phyloP scores from a whole-genome alignment of 495 filamentous ascomycete species.

The Aspergillus sparsus region DNA sequence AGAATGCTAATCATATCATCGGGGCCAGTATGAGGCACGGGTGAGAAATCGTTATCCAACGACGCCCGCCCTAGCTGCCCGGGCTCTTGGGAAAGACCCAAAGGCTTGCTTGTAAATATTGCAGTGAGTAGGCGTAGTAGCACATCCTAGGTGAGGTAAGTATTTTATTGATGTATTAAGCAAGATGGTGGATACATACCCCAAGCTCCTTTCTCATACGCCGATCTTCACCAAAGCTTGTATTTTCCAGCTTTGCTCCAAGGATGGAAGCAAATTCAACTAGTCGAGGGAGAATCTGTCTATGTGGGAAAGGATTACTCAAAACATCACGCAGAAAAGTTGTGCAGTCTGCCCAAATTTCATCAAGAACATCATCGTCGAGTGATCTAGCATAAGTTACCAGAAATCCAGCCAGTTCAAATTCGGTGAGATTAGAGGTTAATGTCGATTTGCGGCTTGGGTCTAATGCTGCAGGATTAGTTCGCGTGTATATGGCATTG shows the following conservation, averaged over 20 bases:
- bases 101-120: slow-evolving; percentile 83
- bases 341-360: slow-evolving; percentile 96
- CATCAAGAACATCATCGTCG: slow-evolving; percentile 98
- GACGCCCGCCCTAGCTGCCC: slow-evolving; percentile 42
- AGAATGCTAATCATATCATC: slow-evolving; percentile 84
- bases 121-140: slow-evolving; percentile 85
- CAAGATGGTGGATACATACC: slow-evolving; percentile 52
- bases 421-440: slow-evolving; percentile 78
- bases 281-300: slow-evolving; percentile 83
- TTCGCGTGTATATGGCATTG: slow-evolving; percentile 92
- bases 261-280: slow-evolving; percentile 87
- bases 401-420: slow-evolving; percentile 82
- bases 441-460: slow-evolving; percentile 79
- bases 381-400: slow-evolving; percentile 85
- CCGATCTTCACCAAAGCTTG: slow-evolving; percentile 93
- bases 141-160: slow-evolving; percentile 67
- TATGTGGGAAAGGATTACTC: slow-evolving; percentile 91
- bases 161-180: neutral
- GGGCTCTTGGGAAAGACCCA: slow-evolving; percentile 55
- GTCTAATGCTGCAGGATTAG: slow-evolving; percentile 79
- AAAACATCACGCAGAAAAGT: slow-evolving; percentile 87
- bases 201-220: slow-evolving; percentile 91
- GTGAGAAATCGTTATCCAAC: slow-evolving; percentile 47
- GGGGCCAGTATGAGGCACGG: slow-evolving; percentile 46
- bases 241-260: slow-evolving; percentile 94